Evolutionary conservation across 768 basidiomycete genomes (phyloP), one percentile per base, ranked within the genome.

Genomic region (Termitomyces sp.): DNA sequence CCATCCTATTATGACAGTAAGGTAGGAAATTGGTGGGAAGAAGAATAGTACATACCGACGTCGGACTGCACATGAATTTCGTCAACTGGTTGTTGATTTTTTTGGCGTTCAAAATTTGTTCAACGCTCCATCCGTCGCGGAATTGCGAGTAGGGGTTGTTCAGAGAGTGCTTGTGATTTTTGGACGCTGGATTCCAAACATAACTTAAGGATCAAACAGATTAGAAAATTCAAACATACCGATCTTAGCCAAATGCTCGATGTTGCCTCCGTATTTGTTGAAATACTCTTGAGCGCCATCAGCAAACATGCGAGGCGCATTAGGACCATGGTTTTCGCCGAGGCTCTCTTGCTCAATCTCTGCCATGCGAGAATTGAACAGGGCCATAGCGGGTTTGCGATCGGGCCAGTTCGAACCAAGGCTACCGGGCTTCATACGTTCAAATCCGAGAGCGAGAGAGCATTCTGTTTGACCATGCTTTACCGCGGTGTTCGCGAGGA

Each of bases 61-160:
- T 94, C 0, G 91, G 91, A 62, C 88, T 91, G 65, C 90, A 93
- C 89, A 92, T 93, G 67, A 82, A 86, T 69, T 88, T 88, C 2
- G 91, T 91, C 48, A 90, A 72, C 62, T 89, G 80, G 46, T 82
- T 84, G 43, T 78, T 87, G 66, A 92, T 83, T 71, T 85, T 85
- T 6, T 80, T 78, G 3, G 89, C 79, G 11, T 76, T 74, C 53
- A 89, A 66, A 28, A 92, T 78, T 63, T 92, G 79, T 61, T 91
- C 84, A 19, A 81, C 80, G 19, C 76, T 84, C 86, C 88, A 91
- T 5, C 87, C 87, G 63, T 86, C 79, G 5, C 84, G 80, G 69
- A 94, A 94, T 67, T 94, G 92, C 0, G 89, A 86, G 62, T 94
- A 94, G 0, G 90, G 90, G 62, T 94, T 93, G 55, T 87, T 87